Evolutionary conservation across 2,329 filamentous ascomycete genomes (phyloP).

Genomic region (Diplodia sapinea): DNA sequence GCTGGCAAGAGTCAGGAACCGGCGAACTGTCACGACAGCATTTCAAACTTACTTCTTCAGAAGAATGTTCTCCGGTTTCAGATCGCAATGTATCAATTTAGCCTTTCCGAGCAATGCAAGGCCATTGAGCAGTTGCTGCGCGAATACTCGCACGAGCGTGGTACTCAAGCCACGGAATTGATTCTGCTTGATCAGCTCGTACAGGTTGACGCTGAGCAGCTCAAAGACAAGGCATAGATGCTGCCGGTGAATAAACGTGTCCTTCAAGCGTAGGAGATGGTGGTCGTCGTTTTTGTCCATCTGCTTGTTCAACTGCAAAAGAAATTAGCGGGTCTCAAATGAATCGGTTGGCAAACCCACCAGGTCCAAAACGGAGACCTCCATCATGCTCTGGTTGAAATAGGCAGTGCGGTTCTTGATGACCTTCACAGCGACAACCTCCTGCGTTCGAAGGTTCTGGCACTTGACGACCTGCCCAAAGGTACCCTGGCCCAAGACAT

Average conservation of each 20-base stretch:
- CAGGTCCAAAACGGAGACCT: conserved; percentile 95
- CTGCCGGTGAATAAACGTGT: conserved; percentile 97
- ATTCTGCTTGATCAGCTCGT: conserved; percentile 99
- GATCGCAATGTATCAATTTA: conserved; percentile 93
- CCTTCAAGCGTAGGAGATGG: conserved; percentile 89
- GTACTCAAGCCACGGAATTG: conserved; percentile 97
- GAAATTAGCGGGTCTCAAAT: conserved; percentile 1
- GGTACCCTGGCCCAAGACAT: conserved; percentile 95
- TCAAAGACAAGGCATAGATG: conserved; percentile 95
- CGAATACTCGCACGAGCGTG: conserved; percentile 94
- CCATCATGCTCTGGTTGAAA: conserved; percentile 99
- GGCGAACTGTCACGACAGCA: conserved; percentile 10
- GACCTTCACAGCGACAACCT: conserved; percentile 98
- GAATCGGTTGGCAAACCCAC: conserved; percentile 57
- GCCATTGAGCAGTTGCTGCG: conserved; percentile 93
- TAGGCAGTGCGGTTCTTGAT: conserved; percentile 99
- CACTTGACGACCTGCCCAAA: conserved; percentile 99
- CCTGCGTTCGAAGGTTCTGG: conserved; percentile 96
- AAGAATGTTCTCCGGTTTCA: conserved; percentile 97
- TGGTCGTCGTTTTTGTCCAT: conserved; percentile 99
- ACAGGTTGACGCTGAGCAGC: conserved; percentile 93
- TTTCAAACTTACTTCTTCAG: conserved; percentile 76
- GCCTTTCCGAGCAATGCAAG: conserved; percentile 93
- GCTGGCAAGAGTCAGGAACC: conserved; percentile 47
- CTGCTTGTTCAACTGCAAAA: conserved; percentile 85